Evolutionary conservation across 345 rosid species (phyloP).

Genomic region (Combretum micranthum): DNA sequence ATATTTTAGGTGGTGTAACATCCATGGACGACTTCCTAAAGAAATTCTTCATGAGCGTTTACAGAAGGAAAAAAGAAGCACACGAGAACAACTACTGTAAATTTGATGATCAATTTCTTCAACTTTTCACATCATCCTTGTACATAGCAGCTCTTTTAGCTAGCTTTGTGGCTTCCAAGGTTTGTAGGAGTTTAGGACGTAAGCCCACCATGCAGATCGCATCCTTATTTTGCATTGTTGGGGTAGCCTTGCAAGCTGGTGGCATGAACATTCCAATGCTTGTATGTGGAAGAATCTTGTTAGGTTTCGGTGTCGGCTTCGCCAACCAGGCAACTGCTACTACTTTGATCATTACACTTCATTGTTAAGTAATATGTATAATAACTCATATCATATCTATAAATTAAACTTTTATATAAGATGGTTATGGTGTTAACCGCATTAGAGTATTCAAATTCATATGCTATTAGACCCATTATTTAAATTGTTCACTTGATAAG

Average conservation of each 20-base stretch:
- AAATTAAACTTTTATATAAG: too few relatives aligned
- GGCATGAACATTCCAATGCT: conserved; percentile 37
- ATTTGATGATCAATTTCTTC: conserved; percentile 47
- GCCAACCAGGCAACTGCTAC: conserved; percentile 45
- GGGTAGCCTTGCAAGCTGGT: conserved; percentile 38
- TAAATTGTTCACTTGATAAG: too few relatives aligned
- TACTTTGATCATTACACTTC: too few relatives aligned
- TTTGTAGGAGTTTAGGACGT: conserved; percentile 45
- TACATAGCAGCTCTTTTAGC: conserved; percentile 65
- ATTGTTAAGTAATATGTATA: too few relatives aligned
- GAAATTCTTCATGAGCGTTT: conserved; percentile 52
- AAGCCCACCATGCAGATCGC: conserved; percentile 73
- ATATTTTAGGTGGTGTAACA: conserved; percentile 60
- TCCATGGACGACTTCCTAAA: conserved; percentile 76
- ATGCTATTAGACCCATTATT: too few relatives aligned
- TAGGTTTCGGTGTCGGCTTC: conserved; percentile 71
- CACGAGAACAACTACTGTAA: conserved; percentile 75
- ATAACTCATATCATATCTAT: too few relatives aligned
- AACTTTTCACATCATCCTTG: conserved; percentile 66
- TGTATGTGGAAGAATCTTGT: conserved; percentile 53
- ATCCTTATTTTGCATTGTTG: conserved; percentile 54
- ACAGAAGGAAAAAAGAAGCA: conserved; percentile 42
- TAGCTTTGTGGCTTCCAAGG: conserved; percentile 46
- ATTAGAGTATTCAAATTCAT: too few relatives aligned
- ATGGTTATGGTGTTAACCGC: too few relatives aligned